Conservation (phyloP, 164 flowering plant genomes). For the Piper betle region DNA sequence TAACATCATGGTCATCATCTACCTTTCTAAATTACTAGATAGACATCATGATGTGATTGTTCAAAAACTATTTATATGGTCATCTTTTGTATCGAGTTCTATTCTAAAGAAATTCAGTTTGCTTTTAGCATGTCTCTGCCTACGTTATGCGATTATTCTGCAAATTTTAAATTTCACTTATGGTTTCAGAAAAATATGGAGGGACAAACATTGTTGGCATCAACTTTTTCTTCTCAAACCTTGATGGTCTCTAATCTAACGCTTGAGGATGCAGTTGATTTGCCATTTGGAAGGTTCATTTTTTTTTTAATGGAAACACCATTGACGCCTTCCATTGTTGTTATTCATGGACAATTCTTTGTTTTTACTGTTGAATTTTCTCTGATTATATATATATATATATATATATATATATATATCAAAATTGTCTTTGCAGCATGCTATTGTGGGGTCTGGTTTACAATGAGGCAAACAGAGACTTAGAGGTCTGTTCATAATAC, state of each 20-base stretch:
- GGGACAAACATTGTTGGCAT: constrained; percentile 71
- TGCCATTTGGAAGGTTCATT: constrained; percentile 89
- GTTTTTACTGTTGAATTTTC: not conserved
- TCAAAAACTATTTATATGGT: too few species aligned
- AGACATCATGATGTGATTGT: too few species aligned
- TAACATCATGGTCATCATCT: too few species aligned
- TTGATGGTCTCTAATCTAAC: constrained; percentile 31
- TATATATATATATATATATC: not conserved
- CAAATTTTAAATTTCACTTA: constrained; percentile 1
- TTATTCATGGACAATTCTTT: not conserved
- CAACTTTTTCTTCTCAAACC: constrained; percentile 68
- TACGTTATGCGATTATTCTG: not conserved
- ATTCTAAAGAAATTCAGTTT: too few species aligned
- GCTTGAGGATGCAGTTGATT: constrained; percentile 56
- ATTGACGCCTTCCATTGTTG: not conserved
- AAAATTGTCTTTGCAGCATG: constrained; percentile 46
- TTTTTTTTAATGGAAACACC: not conserved
- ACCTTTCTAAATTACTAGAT: too few species aligned
- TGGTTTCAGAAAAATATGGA: constrained; percentile 56
- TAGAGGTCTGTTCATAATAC: constrained; percentile 50
- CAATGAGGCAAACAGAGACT: constrained; percentile 67
- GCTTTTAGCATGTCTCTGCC: not conserved
- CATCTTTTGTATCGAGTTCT: too few species aligned
- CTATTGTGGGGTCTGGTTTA: constrained; percentile 65
- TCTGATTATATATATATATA: not conserved